phyloP scores from a whole-genome alignment of 2,329 filamentous ascomycete genomes.

The Penicillium sp. region DNA sequence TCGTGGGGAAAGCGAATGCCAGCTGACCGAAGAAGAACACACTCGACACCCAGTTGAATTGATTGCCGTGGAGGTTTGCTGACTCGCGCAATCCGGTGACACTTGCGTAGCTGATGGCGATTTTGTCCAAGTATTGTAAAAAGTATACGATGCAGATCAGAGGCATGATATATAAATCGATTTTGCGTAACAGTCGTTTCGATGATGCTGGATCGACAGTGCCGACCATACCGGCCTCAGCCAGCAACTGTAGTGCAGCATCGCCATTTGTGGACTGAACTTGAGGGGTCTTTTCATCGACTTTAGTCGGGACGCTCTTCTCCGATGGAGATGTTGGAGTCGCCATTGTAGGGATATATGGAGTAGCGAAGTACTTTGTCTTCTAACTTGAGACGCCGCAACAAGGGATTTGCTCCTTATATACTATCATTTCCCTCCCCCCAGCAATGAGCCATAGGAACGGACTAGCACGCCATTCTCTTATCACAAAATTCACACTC shows the following conservation, averaged over 20 bases:
- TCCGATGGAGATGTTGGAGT: background rate
- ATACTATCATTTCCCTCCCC: background rate
- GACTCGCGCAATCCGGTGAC: conserved; percentile 32
- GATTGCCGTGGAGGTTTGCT: conserved; percentile 40
- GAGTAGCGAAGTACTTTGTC: background rate
- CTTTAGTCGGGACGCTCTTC: background rate
- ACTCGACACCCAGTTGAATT: conserved; percentile 47
- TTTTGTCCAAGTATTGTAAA: conserved; percentile 32
- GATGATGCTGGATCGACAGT: conserved; percentile 9
- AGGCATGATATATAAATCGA: conserved; percentile 33
- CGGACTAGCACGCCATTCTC: background rate
- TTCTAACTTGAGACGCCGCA: too few species aligned
- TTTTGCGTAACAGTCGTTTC: conserved; percentile 26
- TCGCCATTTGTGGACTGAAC: background rate
- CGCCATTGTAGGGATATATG: background rate
- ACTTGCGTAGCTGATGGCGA: conserved; percentile 27
- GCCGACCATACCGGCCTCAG: background rate
- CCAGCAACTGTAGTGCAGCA: conserved; percentile 2
- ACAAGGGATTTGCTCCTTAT: background rate
- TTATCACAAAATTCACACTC: too few species aligned
- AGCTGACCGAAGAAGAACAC: conserved; percentile 25
- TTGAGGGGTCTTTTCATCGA: background rate
- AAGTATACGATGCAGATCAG: conserved; percentile 34
- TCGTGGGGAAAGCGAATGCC: conserved; percentile 41
- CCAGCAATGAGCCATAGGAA: background rate